Conservation (phyloP, 2,329 filamentous ascomycete species). For the Xenoacremonium recifei region DNA sequence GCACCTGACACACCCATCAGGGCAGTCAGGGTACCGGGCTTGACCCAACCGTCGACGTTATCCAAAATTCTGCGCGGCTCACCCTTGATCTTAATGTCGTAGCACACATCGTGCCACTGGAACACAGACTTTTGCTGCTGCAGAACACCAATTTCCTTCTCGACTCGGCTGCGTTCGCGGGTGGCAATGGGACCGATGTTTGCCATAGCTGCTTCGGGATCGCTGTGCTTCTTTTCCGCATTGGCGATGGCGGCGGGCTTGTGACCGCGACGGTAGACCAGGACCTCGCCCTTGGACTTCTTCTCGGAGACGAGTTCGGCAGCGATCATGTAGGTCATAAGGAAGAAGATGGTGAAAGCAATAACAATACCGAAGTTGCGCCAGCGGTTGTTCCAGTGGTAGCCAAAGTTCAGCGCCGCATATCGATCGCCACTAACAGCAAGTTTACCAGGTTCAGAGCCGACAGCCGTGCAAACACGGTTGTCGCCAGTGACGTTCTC, state of each 20-base stretch:
- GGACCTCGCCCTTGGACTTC: constrained; percentile 74
- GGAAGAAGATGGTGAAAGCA: constrained; percentile 62
- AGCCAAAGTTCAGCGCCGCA: constrained; percentile 45
- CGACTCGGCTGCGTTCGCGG: constrained; percentile 37
- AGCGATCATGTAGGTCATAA: constrained; percentile 59
- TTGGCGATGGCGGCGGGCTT: constrained; percentile 55
- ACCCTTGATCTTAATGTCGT: constrained; percentile 73
- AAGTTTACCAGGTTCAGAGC: constrained; percentile 42
- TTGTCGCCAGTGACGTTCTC: constrained; percentile 19
- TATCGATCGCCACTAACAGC: constrained; percentile 48
- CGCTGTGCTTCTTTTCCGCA: constrained; percentile 62
- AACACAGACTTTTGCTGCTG: constrained; percentile 71
- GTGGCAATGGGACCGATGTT: constrained; percentile 50
- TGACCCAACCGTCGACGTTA: constrained; percentile 89
- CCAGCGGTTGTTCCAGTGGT: constrained; percentile 62
- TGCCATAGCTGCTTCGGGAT: constrained; percentile 52
- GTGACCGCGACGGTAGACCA: constrained; percentile 72
- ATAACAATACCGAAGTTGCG: constrained; percentile 69
- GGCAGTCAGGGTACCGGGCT: constrained; percentile 85
- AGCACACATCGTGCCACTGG: constrained; percentile 84
- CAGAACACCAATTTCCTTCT: constrained; percentile 41
- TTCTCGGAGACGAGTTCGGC: constrained; percentile 64
- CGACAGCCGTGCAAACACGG: constrained; percentile 46
- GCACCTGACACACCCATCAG: constrained; percentile 91
- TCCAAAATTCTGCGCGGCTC: constrained; percentile 76